A percentile compares a stretch with the other conserved stretches of the same genome.
These are phyloP conservation scores for Astragalus membranaceus DNA, from an alignment of 306 rosid species.

Conservation along the genomic window DNA sequence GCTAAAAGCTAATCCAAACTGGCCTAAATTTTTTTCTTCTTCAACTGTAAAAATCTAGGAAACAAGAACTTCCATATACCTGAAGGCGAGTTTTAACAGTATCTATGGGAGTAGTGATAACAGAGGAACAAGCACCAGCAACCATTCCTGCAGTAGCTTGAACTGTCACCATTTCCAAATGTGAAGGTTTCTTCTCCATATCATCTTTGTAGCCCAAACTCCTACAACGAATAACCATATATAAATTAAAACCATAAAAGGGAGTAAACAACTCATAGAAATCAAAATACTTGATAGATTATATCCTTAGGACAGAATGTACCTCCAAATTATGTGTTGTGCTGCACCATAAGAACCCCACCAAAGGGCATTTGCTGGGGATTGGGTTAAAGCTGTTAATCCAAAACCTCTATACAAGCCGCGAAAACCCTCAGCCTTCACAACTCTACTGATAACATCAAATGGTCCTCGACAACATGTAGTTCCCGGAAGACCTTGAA, in stretches of 20 bases:
- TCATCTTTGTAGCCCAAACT: constrained; percentile 59
- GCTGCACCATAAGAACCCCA: constrained; percentile 92
- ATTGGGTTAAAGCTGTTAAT: constrained; percentile 58
- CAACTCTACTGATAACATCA: constrained; percentile 49
- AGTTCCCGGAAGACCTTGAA: constrained; percentile 83
- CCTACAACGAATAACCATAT: constrained; percentile 31
- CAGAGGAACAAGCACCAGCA: constrained; percentile 79
- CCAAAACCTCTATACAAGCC: constrained; percentile 85
- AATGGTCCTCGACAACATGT: constrained; percentile 50
- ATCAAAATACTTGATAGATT: not conserved
- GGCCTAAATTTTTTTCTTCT: not conserved
- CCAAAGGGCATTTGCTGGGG: constrained; percentile 94
- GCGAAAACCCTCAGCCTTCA: constrained; percentile 65
- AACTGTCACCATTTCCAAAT: constrained; percentile 63
- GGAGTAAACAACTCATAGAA: not conserved
- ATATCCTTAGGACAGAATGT: not conserved
- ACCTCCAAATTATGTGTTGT: constrained; percentile 90
- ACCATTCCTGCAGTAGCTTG: constrained; percentile 85
- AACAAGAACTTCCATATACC: constrained; percentile 32
- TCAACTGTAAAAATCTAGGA: not conserved
- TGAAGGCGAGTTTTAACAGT: constrained; percentile 89
- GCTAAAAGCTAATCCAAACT: not conserved
- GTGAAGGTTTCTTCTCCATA: constrained; percentile 59
- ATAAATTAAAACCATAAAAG: too few species aligned
- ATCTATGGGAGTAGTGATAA: constrained; percentile 79